Base-by-base conservation (phyloP, 805 yeast genomes). In the Candida railenensis region DNA sequence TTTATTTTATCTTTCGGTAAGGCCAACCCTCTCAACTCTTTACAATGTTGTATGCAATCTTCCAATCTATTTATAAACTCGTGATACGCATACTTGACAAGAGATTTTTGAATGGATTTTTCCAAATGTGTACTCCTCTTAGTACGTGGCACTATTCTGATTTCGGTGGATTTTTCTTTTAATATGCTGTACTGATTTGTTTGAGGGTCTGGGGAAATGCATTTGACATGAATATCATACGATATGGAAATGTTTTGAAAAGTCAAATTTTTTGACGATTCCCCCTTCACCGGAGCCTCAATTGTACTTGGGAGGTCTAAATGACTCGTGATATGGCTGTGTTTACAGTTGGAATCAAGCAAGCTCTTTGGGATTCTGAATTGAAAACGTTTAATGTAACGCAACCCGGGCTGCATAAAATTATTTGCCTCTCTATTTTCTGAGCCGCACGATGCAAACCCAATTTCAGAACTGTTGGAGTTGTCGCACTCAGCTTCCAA, bases 341-440 rank as follows among this genome's bases (percentile, higher is more conserved):
- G 32, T 12, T 19, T 41, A 22, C 47, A 47, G 19, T 30, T 37
- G 12, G 36, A 45, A 32, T 71, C 75, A 21, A 71, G 54, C 25
- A 69, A 51, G 40, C 60, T 63, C 45, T 62, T 67, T 0, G 76
- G 76, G n/a, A 71, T 44, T 37, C 61, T 64, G 55, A 71, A 71
- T 9, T 68, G 61, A 52, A 71, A 71, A 50, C 67, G 69, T 49
- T 67, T 68, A 52, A 69, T 71, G 49, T 71, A 71, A 7, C 64
- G 59, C 18, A 59, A 53, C 38, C 56, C 53, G 1, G 74, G 73
- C 33, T 55, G 43, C 11, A 71, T 54, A 5, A 60, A 47, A 49
- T 63, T 59, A 16, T 56, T 50, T 32, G 33, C 42, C 43, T 64
- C 54, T 14, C 18, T 5, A 7, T 20, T 19, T 15, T 36, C 12